Conservation (phyloP, 768 basidiomycete species). For the Steccherinum ochraceum region DNA sequence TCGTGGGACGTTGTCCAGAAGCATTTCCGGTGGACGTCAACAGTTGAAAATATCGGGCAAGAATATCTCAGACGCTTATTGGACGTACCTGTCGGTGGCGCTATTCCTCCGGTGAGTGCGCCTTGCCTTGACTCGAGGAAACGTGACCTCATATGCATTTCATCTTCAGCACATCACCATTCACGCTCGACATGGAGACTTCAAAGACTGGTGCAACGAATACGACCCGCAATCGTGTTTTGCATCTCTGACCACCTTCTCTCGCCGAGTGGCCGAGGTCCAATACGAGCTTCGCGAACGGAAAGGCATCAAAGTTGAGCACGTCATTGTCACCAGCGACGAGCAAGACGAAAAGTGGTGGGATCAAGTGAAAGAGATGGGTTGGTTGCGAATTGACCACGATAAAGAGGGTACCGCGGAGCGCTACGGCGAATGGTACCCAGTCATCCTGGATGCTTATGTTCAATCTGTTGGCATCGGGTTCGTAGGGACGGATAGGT, state of each 20-base stretch:
- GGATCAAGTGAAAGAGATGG: conserved; percentile 22
- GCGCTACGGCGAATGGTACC: conserved; percentile 39
- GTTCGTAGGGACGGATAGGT: conserved; percentile 65
- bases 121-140: no score
- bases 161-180: conserved; percentile 23
- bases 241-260: conserved; percentile 25
- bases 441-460: conserved; percentile 60
- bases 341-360: conserved; percentile 32
- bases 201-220: conserved; percentile 26
- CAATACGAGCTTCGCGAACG: conserved; percentile 23
- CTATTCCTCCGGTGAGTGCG: conserved; percentile 24
- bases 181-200: conserved; percentile 28
- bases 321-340: conserved; percentile 35
- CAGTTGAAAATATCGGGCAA: conserved; percentile 19
- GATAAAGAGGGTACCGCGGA: conserved; percentile 22
- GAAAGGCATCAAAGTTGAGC: conserved; percentile 16
- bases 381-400: conserved; percentile 29
- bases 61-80: conserved; percentile 23
- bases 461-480: conserved; percentile 60
- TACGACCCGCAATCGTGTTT: conserved; percentile 24
- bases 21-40: conserved; percentile 25
- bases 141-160: conserved; percentile 1
- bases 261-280: conserved; percentile 26
- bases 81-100: conserved; percentile 11
- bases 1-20: conserved; percentile 27